Evolutionary conservation across 2,329 filamentous ascomycete genomes (phyloP).

Genomic region (Amylocarpus encephaloides): DNA sequence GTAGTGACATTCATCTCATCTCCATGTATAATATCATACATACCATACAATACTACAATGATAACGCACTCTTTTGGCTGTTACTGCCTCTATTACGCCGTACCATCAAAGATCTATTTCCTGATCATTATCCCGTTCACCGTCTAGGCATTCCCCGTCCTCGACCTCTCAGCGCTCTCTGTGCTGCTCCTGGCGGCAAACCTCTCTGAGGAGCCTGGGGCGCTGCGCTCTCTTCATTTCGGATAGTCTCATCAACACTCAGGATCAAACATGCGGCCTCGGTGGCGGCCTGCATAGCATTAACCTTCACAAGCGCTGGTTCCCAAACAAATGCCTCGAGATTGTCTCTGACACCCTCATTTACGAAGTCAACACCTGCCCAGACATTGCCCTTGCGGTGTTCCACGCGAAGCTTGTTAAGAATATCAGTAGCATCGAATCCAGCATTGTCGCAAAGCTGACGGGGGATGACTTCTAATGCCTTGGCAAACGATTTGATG

Average conservation of each 20-base stretch:
- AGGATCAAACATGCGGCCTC: slow-evolving; percentile 94
- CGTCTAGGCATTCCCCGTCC: slow-evolving; percentile 81
- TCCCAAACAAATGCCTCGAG: slow-evolving; percentile 97
- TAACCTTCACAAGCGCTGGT: slow-evolving; percentile 90
- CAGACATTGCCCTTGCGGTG: slow-evolving; percentile 88
- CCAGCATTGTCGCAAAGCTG: slow-evolving; percentile 98
- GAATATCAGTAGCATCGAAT: slow-evolving; percentile 95
- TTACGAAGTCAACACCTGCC: slow-evolving; percentile 92
- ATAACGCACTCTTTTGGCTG: background rate
- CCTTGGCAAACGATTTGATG: slow-evolving; percentile 97
- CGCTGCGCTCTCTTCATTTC: slow-evolving; percentile 86
- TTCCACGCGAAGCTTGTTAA: slow-evolving; percentile 93
- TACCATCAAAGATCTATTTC: background rate
- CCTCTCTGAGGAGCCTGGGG: slow-evolving; percentile 74
- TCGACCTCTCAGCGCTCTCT: slow-evolving; percentile 76
- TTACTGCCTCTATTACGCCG: background rate
- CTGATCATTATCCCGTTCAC: slow-evolving; percentile 14
- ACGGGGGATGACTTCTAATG: slow-evolving; percentile 90
- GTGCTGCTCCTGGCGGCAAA: slow-evolving; percentile 75
- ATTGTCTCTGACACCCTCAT: slow-evolving; percentile 91
- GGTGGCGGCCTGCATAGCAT: slow-evolving; percentile 91
- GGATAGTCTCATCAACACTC: slow-evolving; percentile 96
- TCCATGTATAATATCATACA: slow-evolving; percentile 8
- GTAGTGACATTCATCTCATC: background rate
- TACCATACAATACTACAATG: background rate